phyloP scores from a whole-genome alignment of 331 rosid genomes.

The Quercus lobata region DNA sequence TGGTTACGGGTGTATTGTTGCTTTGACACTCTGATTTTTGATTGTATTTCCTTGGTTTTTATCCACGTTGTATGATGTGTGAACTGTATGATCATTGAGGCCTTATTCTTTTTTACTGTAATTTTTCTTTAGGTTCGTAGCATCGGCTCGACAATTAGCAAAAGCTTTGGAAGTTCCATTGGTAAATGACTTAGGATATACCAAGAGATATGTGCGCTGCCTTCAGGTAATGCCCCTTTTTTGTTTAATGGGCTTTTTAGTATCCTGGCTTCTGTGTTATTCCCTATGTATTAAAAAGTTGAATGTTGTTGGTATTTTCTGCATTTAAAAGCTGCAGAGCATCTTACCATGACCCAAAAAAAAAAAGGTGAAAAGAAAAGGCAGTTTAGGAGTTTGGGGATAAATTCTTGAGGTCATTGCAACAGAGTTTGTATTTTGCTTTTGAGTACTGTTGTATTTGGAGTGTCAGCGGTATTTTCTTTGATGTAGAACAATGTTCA shows the following conservation, averaged over 20 bases:
- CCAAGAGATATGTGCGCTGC: slow-evolving; percentile 97
- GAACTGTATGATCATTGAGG: not conserved
- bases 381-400: not conserved
- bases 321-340: not conserved
- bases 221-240: slow-evolving; percentile 67
- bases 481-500: not conserved
- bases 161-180: slow-evolving; percentile 98
- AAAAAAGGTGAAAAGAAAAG: not conserved
- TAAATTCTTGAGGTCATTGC: not conserved
- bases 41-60: not conserved
- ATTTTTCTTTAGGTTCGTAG: slow-evolving; percentile 67
- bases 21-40: not conserved
- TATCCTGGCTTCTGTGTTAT: not conserved
- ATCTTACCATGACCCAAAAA: not conserved
- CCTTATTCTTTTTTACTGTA: not conserved
- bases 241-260: not conserved
- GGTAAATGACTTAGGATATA: slow-evolving; percentile 98
- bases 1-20: not conserved
- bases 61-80: not conserved
- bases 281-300: not conserved
- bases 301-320: not conserved
- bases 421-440: not conserved
- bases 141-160: slow-evolving; percentile 90
- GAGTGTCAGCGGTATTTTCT: not conserved
- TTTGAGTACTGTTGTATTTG: not conserved